These are phyloP conservation scores for Talaromyces islandicus DNA, from an alignment of 2,329 filamentous ascomycete species.

Conservation along the genomic window DNA sequence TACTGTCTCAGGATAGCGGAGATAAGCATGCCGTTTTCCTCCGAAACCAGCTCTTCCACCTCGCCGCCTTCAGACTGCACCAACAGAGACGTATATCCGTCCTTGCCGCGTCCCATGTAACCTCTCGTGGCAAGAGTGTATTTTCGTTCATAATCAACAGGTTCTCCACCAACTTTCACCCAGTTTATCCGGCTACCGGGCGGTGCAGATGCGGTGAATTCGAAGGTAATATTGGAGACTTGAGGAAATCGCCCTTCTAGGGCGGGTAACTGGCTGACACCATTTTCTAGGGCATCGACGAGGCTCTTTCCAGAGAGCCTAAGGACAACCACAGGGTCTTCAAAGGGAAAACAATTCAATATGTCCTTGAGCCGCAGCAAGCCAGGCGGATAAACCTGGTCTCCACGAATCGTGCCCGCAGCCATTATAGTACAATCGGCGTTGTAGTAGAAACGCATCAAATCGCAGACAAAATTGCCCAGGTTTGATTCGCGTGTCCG, in stretches of 20 bases:
- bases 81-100: conserved; percentile 74
- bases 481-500: conserved; percentile 73
- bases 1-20: conserved; percentile 84
- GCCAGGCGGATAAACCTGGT: conserved; percentile 81
- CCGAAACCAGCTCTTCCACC: conserved; percentile 71
- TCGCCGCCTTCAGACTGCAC: conserved; percentile 68
- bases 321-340: conserved; percentile 79
- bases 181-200: conserved; percentile 58
- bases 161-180: conserved; percentile 55
- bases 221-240: conserved; percentile 74
- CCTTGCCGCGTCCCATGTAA: conserved; percentile 85
- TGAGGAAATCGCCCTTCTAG: conserved; percentile 81
- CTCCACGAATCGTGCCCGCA: conserved; percentile 76
- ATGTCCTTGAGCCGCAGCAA: conserved; percentile 72
- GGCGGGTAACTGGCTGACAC: conserved; percentile 72
- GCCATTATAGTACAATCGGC: conserved; percentile 83
- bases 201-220: conserved; percentile 60
- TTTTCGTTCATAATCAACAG: conserved; percentile 56
- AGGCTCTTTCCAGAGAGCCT: conserved; percentile 66
- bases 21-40: conserved; percentile 82
- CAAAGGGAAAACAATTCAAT: conserved; percentile 87
- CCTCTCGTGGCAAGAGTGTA: conserved; percentile 76
- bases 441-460: conserved; percentile 78
- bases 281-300: conserved; percentile 76
- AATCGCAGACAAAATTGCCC: conserved; percentile 84